phyloP scores from a whole-genome alignment of 2,329 filamentous ascomycete genomes.

The Pseudophaeomoniella oleicola region DNA sequence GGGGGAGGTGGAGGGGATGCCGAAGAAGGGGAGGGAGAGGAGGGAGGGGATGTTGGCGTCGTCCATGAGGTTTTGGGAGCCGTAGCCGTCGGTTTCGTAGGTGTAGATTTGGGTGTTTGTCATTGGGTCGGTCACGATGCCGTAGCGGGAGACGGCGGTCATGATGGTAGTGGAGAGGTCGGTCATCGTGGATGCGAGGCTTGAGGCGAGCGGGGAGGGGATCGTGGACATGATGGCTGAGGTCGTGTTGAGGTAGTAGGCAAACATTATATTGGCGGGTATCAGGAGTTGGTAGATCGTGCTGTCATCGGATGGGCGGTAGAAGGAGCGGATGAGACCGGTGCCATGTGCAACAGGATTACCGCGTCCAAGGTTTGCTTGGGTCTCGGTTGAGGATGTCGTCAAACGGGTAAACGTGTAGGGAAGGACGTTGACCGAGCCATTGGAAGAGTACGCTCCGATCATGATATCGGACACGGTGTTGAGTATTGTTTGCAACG shows the following conservation, averaged over 20 bases:
- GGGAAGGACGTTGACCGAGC: constrained; percentile 10
- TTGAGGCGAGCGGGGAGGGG: constrained; percentile 53
- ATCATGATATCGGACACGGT: constrained; percentile 31
- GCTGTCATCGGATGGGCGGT: constrained; percentile 86
- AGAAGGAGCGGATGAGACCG: constrained; percentile 75
- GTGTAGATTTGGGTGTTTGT: constrained; percentile 44
- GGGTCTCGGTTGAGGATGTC: constrained; percentile 71
- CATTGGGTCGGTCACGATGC: constrained; percentile 40
- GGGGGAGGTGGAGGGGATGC: constrained; percentile 31
- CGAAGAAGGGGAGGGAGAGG: constrained; percentile 45
- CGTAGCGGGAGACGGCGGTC: constrained; percentile 42
- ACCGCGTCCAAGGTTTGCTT: constrained; percentile 64
- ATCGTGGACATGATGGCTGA: constrained; percentile 39
- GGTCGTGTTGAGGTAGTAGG: constrained; percentile 65
- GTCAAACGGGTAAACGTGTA: constrained; percentile 82
- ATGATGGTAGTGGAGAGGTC: constrained; percentile 41
- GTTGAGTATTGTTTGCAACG: constrained; percentile 28
- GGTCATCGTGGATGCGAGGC: constrained; percentile 50
- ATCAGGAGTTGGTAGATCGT: constrained; percentile 90
- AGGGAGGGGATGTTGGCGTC: constrained; percentile 49
- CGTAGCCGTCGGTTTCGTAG: constrained; percentile 50
- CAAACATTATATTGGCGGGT: constrained; percentile 89
- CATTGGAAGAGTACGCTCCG: constrained; percentile 32
- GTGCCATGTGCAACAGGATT: constrained; percentile 78
- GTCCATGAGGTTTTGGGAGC: constrained; percentile 46